Evolutionary conservation across 2,329 filamentous ascomycete species (phyloP).

Genomic region (Plenodomus tracheiphilus): DNA sequence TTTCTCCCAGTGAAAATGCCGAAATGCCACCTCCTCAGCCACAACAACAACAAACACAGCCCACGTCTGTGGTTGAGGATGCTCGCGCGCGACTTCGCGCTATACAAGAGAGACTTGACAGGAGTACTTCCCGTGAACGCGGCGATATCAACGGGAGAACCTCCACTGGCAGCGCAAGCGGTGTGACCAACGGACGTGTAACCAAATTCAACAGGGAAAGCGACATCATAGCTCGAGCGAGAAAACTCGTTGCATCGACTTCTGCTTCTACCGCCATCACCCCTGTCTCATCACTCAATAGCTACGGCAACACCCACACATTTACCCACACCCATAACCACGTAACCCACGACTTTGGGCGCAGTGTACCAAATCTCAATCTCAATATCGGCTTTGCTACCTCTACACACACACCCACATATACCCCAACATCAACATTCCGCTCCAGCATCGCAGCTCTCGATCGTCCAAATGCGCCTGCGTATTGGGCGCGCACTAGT

Average conservation of each 20-base stretch:
- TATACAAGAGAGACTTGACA: background rate
- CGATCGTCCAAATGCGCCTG: slow-evolving; percentile 20
- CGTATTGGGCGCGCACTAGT: slow-evolving; percentile 36
- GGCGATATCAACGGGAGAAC: background rate
- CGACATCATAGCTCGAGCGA: background rate
- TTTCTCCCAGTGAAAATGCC: slow-evolving; percentile 12
- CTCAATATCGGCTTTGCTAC: too few relatives aligned
- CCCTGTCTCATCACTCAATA: slow-evolving; percentile 3
- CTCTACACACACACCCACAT: slow-evolving; percentile 3
- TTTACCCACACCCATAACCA: too few relatives aligned
- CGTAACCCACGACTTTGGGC: slow-evolving; percentile 1
- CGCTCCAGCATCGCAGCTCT: slow-evolving; percentile 10
- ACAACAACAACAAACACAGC: slow-evolving; percentile 2
- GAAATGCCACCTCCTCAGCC: slow-evolving; percentile 7
- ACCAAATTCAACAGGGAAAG: background rate
- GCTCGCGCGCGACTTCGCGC: background rate
- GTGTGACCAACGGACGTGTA: background rate
- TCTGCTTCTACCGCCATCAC: background rate
- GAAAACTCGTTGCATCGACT: background rate
- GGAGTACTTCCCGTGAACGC: background rate
- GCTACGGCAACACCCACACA: slow-evolving; percentile 1
- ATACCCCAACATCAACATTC: slow-evolving; percentile 11
- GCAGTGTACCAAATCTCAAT: background rate
- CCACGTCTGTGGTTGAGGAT: background rate
- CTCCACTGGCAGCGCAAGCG: background rate